Evolutionary conservation across 768 basidiomycete species (phyloP).

Genomic region (Suillus fuscotomentosus): DNA sequence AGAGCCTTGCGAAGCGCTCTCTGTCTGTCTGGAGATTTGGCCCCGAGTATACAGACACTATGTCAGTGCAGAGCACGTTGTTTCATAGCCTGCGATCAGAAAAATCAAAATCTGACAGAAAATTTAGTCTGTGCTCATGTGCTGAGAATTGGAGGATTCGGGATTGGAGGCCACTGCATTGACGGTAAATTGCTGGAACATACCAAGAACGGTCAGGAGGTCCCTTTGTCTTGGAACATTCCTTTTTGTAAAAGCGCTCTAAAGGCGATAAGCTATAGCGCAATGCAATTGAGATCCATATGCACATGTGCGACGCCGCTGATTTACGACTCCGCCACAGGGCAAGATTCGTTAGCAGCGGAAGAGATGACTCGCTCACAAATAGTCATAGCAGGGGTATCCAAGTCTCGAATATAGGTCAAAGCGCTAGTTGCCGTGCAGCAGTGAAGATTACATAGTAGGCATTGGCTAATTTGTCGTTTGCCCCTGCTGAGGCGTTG

Average conservation of each 20-base stretch:
- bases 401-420: constrained; percentile 56
- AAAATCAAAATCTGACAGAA: constrained; percentile 66
- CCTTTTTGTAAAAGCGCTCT: constrained; percentile 28
- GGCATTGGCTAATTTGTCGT: constrained; percentile 53
- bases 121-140: constrained; percentile 57
- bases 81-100: constrained; percentile 65
- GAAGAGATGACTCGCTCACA: constrained; percentile 36
- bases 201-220: constrained; percentile 55
- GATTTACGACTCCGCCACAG: constrained; percentile 3
- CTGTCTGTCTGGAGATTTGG: constrained; percentile 46
- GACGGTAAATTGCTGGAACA: constrained; percentile 19
- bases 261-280: constrained; percentile 49
- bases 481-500: constrained; percentile 46
- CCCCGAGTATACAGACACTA: constrained; percentile 62
- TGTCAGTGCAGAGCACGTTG: constrained; percentile 53
- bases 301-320: constrained; percentile 47
- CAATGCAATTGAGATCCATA: constrained; percentile 51
- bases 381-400: constrained; percentile 54
- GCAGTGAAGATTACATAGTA: constrained; percentile 55
- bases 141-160: constrained; percentile 38
- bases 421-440: constrained; percentile 49
- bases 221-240: constrained; percentile 36
- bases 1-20: constrained; percentile 45
- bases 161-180: constrained; percentile 59
- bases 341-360: neutral